Conservation (phyloP, 495 filamentous ascomycete species). For the Xylaria longipes region DNA sequence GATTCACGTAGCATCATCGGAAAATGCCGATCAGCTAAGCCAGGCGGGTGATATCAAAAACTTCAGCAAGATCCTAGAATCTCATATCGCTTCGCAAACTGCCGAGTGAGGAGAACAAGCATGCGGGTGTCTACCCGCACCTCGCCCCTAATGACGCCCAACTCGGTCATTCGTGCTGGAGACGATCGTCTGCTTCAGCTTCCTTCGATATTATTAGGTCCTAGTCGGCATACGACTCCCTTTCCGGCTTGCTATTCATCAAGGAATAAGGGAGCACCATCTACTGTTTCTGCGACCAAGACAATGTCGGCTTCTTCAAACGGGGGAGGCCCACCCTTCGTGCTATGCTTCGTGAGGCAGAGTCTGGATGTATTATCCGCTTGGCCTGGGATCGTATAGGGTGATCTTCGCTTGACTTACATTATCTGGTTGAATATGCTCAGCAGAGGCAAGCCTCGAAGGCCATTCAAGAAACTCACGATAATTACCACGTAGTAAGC, state of each 20-base stretch:
- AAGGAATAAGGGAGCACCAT: neutral
- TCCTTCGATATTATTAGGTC: neutral
- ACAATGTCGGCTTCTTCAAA: neutral
- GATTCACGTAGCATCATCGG: conserved; percentile 16
- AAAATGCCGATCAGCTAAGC: conserved; percentile 3
- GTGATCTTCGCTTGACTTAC: neutral
- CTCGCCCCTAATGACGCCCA: neutral
- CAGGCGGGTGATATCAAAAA: neutral
- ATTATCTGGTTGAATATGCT: neutral
- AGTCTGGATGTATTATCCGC: neutral
- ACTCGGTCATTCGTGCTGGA: neutral
- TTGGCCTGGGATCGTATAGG: neutral
- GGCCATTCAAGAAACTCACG: neutral
- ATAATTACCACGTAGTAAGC: neutral
- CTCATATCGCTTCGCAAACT: neutral
- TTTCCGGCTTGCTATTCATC: neutral
- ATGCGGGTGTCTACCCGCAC: neutral
- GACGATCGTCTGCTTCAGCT: neutral
- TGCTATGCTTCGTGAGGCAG: neutral
- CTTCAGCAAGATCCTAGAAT: conserved; percentile 21
- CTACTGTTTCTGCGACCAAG: neutral
- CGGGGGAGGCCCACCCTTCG: neutral
- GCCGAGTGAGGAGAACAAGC: neutral
- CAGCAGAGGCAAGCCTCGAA: neutral
- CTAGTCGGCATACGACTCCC: neutral